Evolutionary conservation across 2,329 filamentous ascomycete species (phyloP), one percentile per base, ranked within the genome.

Genomic region (Magnaporthales sp.): DNA sequence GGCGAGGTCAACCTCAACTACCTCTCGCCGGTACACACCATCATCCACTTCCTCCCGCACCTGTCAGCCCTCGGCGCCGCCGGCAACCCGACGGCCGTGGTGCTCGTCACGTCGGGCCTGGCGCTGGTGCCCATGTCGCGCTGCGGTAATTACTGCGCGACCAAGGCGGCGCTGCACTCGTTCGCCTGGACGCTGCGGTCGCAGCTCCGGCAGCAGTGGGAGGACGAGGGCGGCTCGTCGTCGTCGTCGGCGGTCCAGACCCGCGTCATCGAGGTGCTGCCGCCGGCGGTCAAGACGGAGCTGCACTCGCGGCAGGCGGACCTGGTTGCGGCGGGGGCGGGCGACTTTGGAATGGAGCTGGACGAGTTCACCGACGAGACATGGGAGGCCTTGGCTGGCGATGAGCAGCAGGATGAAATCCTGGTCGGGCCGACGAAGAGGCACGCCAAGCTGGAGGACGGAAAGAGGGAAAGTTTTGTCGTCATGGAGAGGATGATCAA

Each of bases 91-190:
- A 69, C 70, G 4, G 70, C 70, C 56, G 64, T 73, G 0, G 67
- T 69, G 51, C 72, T 72, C 51, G 68, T 73, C 58, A 68, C 70
- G 10, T 72, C 72, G 15, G 68, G 68, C 27, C 76, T 86, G 2
- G 77, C 78, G 9, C 73, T 85, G 10, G 75, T 85, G 11, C 83
- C 83, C 0, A 75, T 80, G 1, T 72, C 76, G n/a, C 73, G 75
- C 0, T 78, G 81, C 70, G 77, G 80, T 0, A 83, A 80, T 46
- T 86, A 86, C 75, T 84, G 79, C 65, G 81, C 82, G 1, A 80
- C 80, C 11, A 86, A 86, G 70, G 80, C 83, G 0, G 84, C 84
- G 2, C 72, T 86, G 51, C 81, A 84, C 70, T 75, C 56, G 19
- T 66, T 73, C 0, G 69, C 69, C 56, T 74, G 70, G 70, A 73